Conservation (phyloP, 768 basidiomycete species). For the Pulveroboletus frians region DNA sequence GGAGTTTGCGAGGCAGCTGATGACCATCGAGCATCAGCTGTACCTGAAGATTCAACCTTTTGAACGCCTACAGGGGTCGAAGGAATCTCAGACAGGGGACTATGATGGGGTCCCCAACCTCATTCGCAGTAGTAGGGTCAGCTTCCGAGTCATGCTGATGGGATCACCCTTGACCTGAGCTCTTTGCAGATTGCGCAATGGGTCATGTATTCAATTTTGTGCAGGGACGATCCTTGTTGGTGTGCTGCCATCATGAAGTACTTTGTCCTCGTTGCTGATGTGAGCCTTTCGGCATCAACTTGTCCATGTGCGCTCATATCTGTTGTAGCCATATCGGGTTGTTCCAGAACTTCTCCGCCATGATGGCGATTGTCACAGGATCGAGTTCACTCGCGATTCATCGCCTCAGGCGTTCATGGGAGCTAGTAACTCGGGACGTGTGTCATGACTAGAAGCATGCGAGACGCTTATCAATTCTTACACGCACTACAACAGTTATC, state of each 20-base stretch:
- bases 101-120: constrained; percentile 52
- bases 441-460: constrained; percentile 45
- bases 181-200: constrained; percentile 48
- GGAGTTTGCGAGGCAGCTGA: constrained; percentile 64
- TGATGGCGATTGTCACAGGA: constrained; percentile 64
- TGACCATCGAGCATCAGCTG: constrained; percentile 55
- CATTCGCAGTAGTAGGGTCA: constrained; percentile 54
- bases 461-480: constrained; percentile 59
- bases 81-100: constrained; percentile 38
- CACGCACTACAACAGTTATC: constrained; percentile 65
- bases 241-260: constrained; percentile 60
- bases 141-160: background rate
- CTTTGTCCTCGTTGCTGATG: constrained; percentile 62
- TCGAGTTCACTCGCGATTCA: constrained; percentile 61
- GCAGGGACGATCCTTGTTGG: constrained; percentile 52
- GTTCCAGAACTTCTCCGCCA: constrained; percentile 67
- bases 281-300: constrained; percentile 28
- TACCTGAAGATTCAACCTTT: constrained; percentile 55
- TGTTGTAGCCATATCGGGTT: constrained; percentile 48
- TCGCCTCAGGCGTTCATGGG: constrained; percentile 62
- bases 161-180: background rate
- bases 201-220: constrained; percentile 55
- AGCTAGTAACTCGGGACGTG: constrained; percentile 47
- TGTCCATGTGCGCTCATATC: constrained; percentile 1
- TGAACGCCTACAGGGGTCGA: constrained; percentile 57